phyloP scores from a whole-genome alignment of 768 basidiomycete species.

The Xerocomus brunneocitrinus region DNA sequence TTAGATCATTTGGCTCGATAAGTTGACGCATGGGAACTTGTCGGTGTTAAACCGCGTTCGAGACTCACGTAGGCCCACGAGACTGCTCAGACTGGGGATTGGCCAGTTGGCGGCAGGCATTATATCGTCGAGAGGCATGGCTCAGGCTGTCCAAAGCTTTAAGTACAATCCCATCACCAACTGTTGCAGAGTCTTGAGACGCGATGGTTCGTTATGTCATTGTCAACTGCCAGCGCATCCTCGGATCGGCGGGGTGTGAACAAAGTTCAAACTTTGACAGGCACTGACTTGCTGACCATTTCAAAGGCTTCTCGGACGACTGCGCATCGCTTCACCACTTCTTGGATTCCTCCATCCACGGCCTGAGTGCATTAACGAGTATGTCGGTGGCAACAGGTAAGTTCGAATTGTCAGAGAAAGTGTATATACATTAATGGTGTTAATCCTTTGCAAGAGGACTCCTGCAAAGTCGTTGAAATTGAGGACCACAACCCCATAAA shows the following conservation, averaged over 20 bases:
- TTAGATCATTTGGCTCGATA: too few species aligned
- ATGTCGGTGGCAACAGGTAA: slow-evolving; percentile 2
- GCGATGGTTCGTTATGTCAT: neutral
- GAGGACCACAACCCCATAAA: slow-evolving; percentile 8
- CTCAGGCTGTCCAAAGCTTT: too few species aligned
- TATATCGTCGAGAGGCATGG: too few species aligned
- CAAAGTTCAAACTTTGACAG: neutral
- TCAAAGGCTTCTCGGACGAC: neutral
- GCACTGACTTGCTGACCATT: neutral
- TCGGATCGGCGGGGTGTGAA: neutral
- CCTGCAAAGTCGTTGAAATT: slow-evolving; percentile 4
- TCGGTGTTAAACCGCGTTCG: too few species aligned
- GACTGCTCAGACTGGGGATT: too few species aligned
- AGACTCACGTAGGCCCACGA: too few species aligned
- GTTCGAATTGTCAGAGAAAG: neutral
- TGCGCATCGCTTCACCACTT: neutral
- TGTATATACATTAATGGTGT: neutral
- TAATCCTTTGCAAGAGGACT: neutral
- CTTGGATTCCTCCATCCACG: neutral
- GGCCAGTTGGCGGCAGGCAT: too few species aligned
- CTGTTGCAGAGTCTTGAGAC: neutral
- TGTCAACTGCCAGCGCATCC: neutral
- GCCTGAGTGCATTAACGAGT: neutral
- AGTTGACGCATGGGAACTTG: too few species aligned
- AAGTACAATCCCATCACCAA: too few species aligned